phyloP scores from a whole-genome alignment of 805 yeast species.

The Metschnikowia aberdeeniae region DNA sequence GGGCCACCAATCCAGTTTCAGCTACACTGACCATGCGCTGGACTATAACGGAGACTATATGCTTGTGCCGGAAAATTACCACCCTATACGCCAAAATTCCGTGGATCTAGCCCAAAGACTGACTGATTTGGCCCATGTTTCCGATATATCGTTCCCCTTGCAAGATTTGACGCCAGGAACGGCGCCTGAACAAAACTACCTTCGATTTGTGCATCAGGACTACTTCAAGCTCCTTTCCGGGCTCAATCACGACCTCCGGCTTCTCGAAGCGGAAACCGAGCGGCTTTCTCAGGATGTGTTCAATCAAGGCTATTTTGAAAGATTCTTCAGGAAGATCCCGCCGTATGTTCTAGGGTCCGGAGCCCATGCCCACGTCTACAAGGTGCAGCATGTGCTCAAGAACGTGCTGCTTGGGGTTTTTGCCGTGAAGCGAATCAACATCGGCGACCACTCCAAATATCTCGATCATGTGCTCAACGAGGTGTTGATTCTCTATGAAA shows the following conservation, averaged over 20 bases:
- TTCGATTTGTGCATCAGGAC: conserved; percentile 31
- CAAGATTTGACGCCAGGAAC: neutral
- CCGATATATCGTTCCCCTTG: too few species aligned
- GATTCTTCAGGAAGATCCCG: conserved; percentile 60
- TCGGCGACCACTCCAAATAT: conserved; percentile 72
- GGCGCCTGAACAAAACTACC: neutral
- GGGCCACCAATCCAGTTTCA: neutral
- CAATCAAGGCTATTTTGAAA: conserved; percentile 76
- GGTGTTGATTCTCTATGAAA: conserved; percentile 63
- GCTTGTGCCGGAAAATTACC: too few species aligned
- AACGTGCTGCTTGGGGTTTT: conserved; percentile 69
- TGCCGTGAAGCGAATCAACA: conserved; percentile 81
- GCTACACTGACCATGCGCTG: too few species aligned
- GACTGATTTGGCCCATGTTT: neutral
- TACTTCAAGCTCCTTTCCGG: conserved; percentile 34
- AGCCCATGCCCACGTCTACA: conserved; percentile 77
- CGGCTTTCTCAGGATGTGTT: conserved; percentile 54
- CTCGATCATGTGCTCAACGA: conserved; percentile 69
- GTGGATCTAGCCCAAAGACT: neutral
- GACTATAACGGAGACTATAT: neutral
- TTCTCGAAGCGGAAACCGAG: neutral
- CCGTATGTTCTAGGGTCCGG: conserved; percentile 67
- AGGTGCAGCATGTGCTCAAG: conserved; percentile 78
- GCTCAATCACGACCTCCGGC: conserved; percentile 16
- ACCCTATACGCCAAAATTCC: neutral